Percentiles rank a stretch among this genome's conserved stretches.
These are phyloP conservation scores for Dactylellina parvicollis DNA, from an alignment of 2,329 filamentous ascomycete genomes.

Conservation along the genomic window DNA sequence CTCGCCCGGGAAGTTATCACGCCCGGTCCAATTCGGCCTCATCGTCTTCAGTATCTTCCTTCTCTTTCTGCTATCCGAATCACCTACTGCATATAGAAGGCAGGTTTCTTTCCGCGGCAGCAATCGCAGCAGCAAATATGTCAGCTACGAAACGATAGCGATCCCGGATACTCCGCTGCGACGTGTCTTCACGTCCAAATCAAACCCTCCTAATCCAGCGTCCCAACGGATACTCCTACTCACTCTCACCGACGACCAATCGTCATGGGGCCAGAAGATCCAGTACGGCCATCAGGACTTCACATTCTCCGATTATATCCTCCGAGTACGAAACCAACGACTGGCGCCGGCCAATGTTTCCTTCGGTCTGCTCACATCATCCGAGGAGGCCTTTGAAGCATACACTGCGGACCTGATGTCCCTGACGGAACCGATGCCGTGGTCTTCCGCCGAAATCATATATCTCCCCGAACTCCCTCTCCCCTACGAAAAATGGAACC, in stretches of 20 bases:
- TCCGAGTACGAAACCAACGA: constrained; percentile 57
- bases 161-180: background rate
- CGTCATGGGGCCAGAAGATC: constrained; percentile 58
- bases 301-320: constrained; percentile 59
- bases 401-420: constrained; percentile 42
- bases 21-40: background rate
- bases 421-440: constrained; percentile 52
- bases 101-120: background rate
- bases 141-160: background rate
- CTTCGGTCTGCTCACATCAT: constrained; percentile 58
- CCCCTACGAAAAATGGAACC: constrained; percentile 4
- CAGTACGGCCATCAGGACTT: constrained; percentile 21
- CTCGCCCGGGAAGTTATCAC: background rate
- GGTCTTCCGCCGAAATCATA: constrained; percentile 28
- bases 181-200: constrained; percentile 9
- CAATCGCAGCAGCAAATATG: background rate
- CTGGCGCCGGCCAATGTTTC: constrained; percentile 58
- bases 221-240: constrained; percentile 56
- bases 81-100: background rate
- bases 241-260: constrained; percentile 57
- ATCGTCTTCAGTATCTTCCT: background rate
- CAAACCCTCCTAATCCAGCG: background rate
- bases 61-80: background rate
- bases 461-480: constrained; percentile 14
- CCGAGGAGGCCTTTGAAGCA: constrained; percentile 57